These are phyloP conservation scores for Phytophthora tubulina DNA, from an alignment of 352 stramenopile genomes.

Conservation along the genomic window DNA sequence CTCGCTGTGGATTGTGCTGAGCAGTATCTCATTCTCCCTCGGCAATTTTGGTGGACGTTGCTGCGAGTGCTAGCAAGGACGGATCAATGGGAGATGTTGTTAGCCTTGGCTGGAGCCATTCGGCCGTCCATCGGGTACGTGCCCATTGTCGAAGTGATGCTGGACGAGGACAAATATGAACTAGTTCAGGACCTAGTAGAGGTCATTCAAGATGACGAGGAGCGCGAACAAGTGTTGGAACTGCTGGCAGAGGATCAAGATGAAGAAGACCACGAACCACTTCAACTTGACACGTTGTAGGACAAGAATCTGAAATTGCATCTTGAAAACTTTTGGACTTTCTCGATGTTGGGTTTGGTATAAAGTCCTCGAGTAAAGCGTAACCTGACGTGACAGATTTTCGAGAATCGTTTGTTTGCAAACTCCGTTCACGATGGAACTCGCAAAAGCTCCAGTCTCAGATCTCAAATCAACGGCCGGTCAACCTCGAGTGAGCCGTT, in stretches of 20 bases:
- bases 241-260: conserved; percentile 39
- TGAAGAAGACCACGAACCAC: conserved; percentile 12
- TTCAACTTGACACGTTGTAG: conserved; percentile 29
- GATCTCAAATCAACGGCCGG: too few species aligned
- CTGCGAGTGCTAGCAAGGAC: conserved; percentile 53
- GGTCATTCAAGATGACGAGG: conserved; percentile 38
- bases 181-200: conserved; percentile 48
- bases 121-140: conserved; percentile 59
- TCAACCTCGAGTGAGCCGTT: too few species aligned
- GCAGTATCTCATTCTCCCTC: conserved; percentile 54
- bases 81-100: conserved; percentile 59
- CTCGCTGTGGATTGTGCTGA: conserved; percentile 51
- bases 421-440: too few species aligned
- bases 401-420: too few species aligned
- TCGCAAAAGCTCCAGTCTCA: too few species aligned
- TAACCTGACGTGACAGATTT: too few species aligned
- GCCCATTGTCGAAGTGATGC: conserved; percentile 54
- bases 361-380: too few species aligned
- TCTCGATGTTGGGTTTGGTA: too few species aligned
- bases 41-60: conserved; percentile 67
- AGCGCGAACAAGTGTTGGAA: conserved; percentile 47
- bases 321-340: neutral
- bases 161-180: conserved; percentile 55
- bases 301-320: neutral
- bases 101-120: conserved; percentile 44